Conservation (phyloP, 805 yeast species). For the Kluyveromyces siamensis region DNA sequence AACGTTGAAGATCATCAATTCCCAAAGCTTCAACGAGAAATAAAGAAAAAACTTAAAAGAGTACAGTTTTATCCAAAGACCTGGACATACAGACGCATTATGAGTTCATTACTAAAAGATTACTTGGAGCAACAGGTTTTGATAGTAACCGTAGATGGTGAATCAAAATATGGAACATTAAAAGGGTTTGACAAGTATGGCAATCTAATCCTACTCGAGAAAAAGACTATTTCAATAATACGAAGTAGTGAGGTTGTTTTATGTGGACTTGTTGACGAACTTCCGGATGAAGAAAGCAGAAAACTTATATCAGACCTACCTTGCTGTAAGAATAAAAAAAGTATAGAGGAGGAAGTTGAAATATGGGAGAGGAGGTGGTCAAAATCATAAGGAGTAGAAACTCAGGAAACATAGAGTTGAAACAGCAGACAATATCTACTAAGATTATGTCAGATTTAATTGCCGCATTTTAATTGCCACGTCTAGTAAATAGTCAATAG, state of each 20-base stretch:
- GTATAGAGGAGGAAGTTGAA: not conserved
- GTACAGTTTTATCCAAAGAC: not conserved
- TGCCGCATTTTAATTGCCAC: conserved; percentile 76
- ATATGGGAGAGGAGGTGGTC: conserved; percentile 2
- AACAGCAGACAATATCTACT: not conserved
- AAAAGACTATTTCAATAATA: conserved; percentile 13
- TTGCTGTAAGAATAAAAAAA: not conserved
- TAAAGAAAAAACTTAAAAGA: not conserved
- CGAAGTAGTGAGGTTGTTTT: conserved; percentile 28
- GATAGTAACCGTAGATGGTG: conserved; percentile 49
- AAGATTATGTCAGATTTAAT: conserved; percentile 26
- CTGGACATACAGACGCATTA: not conserved
- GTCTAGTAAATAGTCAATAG: conserved; percentile 81
- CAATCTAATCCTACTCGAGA: conserved; percentile 43
- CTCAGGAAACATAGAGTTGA: not conserved
- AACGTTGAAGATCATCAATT: too few species aligned
- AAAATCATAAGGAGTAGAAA: not conserved
- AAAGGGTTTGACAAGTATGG: conserved; percentile 60
- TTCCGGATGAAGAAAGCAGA: not conserved
- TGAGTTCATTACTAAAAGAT: conserved; percentile 28
- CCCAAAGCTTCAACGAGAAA: not conserved
- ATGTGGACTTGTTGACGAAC: conserved; percentile 19
- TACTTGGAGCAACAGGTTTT: conserved; percentile 38
- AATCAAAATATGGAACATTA: conserved; percentile 38
- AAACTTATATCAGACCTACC: not conserved